phyloP scores from a whole-genome alignment of 306 rosid genomes.

The Acacia acuminata region DNA sequence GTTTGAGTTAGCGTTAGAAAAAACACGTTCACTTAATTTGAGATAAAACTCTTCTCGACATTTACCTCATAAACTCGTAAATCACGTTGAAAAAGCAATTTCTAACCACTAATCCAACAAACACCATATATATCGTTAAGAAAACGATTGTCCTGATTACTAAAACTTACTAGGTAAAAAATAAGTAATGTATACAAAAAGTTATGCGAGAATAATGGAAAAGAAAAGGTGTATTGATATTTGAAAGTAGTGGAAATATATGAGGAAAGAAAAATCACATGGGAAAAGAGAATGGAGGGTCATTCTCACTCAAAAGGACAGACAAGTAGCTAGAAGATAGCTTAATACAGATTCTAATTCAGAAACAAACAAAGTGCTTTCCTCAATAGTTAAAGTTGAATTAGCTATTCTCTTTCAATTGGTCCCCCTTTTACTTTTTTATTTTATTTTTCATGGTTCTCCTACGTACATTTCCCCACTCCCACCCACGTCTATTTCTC shows the following conservation, averaged over 20 bases:
- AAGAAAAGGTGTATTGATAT: neutral
- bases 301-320: constrained; percentile 29
- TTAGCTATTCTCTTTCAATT: constrained; percentile 16
- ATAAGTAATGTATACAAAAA: no score
- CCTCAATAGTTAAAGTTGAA: constrained; percentile 38
- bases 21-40: no score
- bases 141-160: no score
- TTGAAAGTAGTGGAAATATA: neutral
- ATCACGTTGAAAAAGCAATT: no score
- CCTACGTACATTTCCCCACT: neutral
- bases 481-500: neutral
- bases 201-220: neutral
- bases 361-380: constrained; percentile 41
- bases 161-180: no score
- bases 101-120: no score
- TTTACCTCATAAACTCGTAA: no score
- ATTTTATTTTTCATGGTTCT: neutral
- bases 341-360: constrained; percentile 14
- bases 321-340: neutral
- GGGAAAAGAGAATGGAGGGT: constrained; percentile 21
- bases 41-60: no score
- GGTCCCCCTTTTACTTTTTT: neutral
- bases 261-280: constrained; percentile 20
- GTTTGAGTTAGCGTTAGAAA: no score
- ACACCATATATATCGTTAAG: no score